A percentile compares a stretch with the other conserved stretches of the same genome.
Evolutionary conservation across 2,329 filamentous ascomycete species (phyloP).

Genomic region (Diaporthe citriasiana): DNA sequence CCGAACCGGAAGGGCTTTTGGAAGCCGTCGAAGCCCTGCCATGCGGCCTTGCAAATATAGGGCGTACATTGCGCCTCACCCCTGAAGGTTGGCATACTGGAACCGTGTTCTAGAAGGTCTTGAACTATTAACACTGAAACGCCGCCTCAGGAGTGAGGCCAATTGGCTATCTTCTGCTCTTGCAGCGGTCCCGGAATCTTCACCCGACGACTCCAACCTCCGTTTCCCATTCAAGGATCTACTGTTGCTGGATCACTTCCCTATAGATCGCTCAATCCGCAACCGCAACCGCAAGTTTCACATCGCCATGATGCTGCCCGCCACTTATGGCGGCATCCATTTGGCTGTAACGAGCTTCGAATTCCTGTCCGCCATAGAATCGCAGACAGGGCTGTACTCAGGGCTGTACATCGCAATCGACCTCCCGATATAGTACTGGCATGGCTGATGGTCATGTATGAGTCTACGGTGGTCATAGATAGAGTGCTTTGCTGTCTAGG

Average conservation of each 20-base stretch:
- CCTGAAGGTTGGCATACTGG: neutral
- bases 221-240: neutral
- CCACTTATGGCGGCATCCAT: neutral
- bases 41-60: neutral
- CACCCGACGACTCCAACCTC: neutral
- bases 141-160: neutral
- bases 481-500: neutral
- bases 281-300: neutral
- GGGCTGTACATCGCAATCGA: neutral
- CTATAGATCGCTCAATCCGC: neutral
- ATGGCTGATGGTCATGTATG: neutral
- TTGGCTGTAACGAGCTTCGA: neutral
- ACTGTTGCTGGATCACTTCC: neutral
- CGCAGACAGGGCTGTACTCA: neutral
- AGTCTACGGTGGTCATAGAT: neutral
- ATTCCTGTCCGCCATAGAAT: neutral
- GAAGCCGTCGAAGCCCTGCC: neutral
- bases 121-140: neutral
- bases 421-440: neutral
- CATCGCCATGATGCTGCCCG: neutral
- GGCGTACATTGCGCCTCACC: neutral
- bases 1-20: neutral
- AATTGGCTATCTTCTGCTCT: neutral
- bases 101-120: neutral
- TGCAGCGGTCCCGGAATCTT: neutral